Percentiles rank a stretch among this genome's conserved stretches.
Conservation (phyloP, 768 basidiomycete species). For the Rhodosporidiobolus sp. region DNA sequence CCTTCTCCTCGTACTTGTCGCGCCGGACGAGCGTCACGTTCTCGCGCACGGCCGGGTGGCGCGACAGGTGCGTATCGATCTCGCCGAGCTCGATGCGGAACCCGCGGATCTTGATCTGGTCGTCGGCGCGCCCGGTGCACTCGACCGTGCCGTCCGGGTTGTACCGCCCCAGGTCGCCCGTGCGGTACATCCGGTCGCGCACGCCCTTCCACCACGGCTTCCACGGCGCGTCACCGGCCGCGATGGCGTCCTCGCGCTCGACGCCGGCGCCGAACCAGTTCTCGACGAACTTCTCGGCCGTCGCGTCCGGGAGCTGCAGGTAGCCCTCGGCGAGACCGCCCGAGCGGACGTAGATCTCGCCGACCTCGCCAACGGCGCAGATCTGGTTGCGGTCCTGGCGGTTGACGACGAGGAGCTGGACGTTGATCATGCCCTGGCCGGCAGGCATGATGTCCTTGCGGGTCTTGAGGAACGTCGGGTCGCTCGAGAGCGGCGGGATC, state of each 20-base stretch:
- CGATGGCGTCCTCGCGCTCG: slow-evolving; percentile 66
- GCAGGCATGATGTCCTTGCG: slow-evolving; percentile 99
- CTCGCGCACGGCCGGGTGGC: slow-evolving; percentile 90
- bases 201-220: slow-evolving; percentile 87
- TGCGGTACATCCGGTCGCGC: slow-evolving; percentile 94
- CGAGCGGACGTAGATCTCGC: slow-evolving; percentile 96
- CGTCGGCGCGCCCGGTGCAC: slow-evolving; percentile 94
- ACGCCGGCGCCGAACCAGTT: slow-evolving; percentile 79
- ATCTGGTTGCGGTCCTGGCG: slow-evolving; percentile 74
- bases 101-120: slow-evolving; percentile 98
- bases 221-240: slow-evolving; percentile 64
- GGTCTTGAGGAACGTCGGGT: slow-evolving; percentile 83
- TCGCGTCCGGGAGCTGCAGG: slow-evolving; percentile 69
- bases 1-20: slow-evolving; percentile 99
- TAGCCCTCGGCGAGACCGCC: slow-evolving; percentile 96
- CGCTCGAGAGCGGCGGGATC: slow-evolving; percentile 76
- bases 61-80: slow-evolving; percentile 91
- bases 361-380: slow-evolving; percentile 92
- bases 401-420: slow-evolving; percentile 95
- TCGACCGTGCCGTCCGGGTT: slow-evolving; percentile 87
- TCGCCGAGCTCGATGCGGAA: slow-evolving; percentile 98
- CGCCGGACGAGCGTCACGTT: slow-evolving; percentile 94
- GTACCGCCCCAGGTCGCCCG: slow-evolving; percentile 94
- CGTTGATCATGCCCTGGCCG: slow-evolving; percentile 94
- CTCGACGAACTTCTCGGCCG: slow-evolving; percentile 81